phyloP scores from a whole-genome alignment of 768 basidiomycete genomes.

The Leccinum variicolor region DNA sequence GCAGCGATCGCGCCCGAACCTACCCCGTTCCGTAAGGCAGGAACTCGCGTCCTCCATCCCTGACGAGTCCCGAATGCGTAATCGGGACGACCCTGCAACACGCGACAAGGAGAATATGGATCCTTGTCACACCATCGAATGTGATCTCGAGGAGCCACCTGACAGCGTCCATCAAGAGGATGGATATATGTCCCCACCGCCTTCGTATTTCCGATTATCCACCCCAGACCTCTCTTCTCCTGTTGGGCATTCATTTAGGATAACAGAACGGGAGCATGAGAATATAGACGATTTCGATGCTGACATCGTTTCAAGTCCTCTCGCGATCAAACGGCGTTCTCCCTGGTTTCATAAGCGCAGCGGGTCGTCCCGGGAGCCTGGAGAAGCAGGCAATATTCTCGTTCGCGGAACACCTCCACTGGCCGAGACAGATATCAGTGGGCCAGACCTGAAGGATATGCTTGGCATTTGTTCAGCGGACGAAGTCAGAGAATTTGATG shows the following conservation, averaged over 20 bases:
- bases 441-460: constrained; percentile 44
- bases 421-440: constrained; percentile 17
- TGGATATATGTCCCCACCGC: constrained; percentile 75
- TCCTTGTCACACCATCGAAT: constrained; percentile 37
- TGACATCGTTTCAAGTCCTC: constrained; percentile 40
- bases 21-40: constrained; percentile 15
- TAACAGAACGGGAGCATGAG: constrained; percentile 7
- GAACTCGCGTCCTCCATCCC: constrained; percentile 2
- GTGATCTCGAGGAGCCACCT: constrained; percentile 36
- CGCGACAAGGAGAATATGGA: constrained; percentile 38
- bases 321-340: constrained; percentile 20
- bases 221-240: constrained; percentile 71
- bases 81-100: constrained; percentile 45
- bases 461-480: constrained; percentile 43
- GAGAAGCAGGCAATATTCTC: constrained; percentile 18
- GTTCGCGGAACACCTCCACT: constrained; percentile 30
- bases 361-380: neutral
- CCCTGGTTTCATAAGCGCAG: constrained; percentile 5
- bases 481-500: constrained; percentile 41
- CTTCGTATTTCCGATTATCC: constrained; percentile 44
- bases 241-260: constrained; percentile 30
- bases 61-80: constrained; percentile 11
- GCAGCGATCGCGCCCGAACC: constrained; percentile 25
- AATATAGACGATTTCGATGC: constrained; percentile 44
- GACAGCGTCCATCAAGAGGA: constrained; percentile 68